These are phyloP conservation scores for Cryptosporidium baileyi DNA, from an alignment of 169 alveolate genomes.

Conservation along the genomic window DNA sequence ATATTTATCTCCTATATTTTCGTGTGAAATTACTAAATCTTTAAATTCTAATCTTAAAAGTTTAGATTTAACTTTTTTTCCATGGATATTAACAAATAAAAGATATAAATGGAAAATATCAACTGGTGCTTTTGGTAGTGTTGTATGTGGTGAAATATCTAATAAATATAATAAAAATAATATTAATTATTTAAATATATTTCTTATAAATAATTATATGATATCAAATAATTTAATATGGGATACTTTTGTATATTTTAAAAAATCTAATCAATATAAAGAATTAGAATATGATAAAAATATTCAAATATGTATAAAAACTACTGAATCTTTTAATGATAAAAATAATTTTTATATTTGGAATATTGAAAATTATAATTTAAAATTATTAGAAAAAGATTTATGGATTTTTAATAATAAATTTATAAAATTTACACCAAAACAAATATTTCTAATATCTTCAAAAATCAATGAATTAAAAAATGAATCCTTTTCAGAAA, in stretches of 20 bases:
- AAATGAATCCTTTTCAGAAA: background rate
- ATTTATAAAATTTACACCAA: constrained; percentile 18
- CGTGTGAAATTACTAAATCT: constrained; percentile 4
- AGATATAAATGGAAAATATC: constrained; percentile 1
- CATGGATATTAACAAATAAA: constrained; percentile 17
- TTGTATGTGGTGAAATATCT: constrained; percentile 26
- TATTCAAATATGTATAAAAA: constrained; percentile 2
- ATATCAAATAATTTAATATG: background rate
- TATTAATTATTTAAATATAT: background rate
- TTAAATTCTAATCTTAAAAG: background rate
- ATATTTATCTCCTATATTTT: constrained; percentile 26
- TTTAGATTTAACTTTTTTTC: background rate
- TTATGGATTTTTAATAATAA: constrained; percentile 6
- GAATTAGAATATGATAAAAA: background rate
- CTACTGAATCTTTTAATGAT: background rate
- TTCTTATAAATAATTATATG: background rate
- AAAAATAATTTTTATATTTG: constrained; percentile 12
- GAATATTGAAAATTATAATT: constrained; percentile 16
- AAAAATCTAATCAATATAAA: background rate
- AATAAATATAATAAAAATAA: background rate
- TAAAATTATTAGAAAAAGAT: constrained; percentile 50
- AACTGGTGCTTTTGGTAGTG: constrained; percentile 45
- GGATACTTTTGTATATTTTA: background rate
- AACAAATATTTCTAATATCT: background rate
- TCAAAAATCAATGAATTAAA: background rate